These are phyloP conservation scores for Neurospora tetraspora DNA, from an alignment of 495 filamentous ascomycete genomes.

Conservation along the genomic window DNA sequence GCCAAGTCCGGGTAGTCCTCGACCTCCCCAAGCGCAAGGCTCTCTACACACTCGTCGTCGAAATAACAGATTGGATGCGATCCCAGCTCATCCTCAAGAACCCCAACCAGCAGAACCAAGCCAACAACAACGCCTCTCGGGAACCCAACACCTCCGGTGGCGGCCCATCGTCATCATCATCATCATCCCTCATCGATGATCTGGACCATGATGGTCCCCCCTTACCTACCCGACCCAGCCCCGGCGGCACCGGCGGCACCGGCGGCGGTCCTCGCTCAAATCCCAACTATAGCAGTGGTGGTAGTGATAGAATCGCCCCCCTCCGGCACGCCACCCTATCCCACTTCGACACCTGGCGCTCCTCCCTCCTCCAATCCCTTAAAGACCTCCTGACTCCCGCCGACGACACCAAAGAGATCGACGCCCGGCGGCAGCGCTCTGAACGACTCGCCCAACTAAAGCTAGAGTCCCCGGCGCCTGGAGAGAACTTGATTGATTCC, in stretches of 20 bases:
- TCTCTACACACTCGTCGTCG: slow-evolving; percentile 28
- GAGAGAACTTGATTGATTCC: slow-evolving; percentile 24
- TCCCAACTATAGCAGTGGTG: slow-evolving; percentile 8
- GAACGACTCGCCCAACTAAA: slow-evolving; percentile 13
- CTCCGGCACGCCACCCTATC: slow-evolving; percentile 25
- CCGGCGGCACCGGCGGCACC: not conserved
- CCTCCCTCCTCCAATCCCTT: slow-evolving; percentile 22
- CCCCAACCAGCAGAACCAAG: not conserved
- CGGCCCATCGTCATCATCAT: no score
- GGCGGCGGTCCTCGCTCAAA: slow-evolving; percentile 5
- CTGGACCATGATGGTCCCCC: slow-evolving; percentile 1
- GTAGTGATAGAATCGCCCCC: slow-evolving; percentile 7
- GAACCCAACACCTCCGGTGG: no score
- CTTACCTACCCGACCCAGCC: not conserved
- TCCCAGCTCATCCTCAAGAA: slow-evolving; percentile 26
- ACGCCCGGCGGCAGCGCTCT: slow-evolving; percentile 25
- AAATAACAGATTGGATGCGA: slow-evolving; percentile 32
- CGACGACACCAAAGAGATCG: slow-evolving; percentile 27
- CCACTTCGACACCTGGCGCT: slow-evolving; percentile 34
- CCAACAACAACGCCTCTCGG: no score
- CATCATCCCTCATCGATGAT: not conserved
- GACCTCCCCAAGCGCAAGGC: slow-evolving; percentile 31
- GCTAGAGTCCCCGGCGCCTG: slow-evolving; percentile 4
- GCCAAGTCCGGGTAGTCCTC: slow-evolving; percentile 34
- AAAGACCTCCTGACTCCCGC: slow-evolving; percentile 26